Conservation (phyloP, 2,329 filamentous ascomycete species). For the Lasiodiplodia gonubiensis region DNA sequence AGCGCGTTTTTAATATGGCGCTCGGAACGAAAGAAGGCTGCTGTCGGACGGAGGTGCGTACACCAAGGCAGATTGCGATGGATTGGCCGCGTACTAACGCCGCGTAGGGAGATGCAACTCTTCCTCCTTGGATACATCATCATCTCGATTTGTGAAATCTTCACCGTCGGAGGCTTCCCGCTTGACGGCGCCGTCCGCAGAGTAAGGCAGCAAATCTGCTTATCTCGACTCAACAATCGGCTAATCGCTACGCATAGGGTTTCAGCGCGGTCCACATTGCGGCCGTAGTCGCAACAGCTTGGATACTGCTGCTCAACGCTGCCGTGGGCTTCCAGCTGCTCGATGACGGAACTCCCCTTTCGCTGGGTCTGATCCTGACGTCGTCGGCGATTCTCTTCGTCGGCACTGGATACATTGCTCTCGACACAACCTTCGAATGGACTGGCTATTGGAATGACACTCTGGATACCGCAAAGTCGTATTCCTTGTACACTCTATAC, state of each 20-base stretch:
- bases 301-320: conserved; percentile 91
- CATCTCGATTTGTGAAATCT: conserved; percentile 93
- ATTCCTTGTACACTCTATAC: conserved; percentile 92
- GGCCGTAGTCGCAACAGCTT: conserved; percentile 83
- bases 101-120: conserved; percentile 86
- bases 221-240: neutral
- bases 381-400: conserved; percentile 79
- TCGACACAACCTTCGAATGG: conserved; percentile 89
- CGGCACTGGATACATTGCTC: conserved; percentile 91
- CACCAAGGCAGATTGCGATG: neutral
- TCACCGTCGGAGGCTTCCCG: conserved; percentile 90
- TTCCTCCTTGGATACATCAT: conserved; percentile 87
- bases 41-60: conserved; percentile 83
- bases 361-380: conserved; percentile 72
- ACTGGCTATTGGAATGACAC: conserved; percentile 73
- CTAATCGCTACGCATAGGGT: conserved; percentile 57
- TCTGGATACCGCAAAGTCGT: conserved; percentile 65
- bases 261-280: conserved; percentile 92
- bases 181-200: conserved; percentile 72
- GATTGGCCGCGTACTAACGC: conserved; percentile 35
- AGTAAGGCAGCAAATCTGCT: conserved; percentile 56
- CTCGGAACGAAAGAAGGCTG: conserved; percentile 89
- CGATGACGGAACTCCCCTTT: conserved; percentile 89
- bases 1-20: conserved; percentile 73
- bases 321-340: conserved; percentile 91